These are phyloP conservation scores for Pseudonitzschia multiseries DNA, from an alignment of 108 stramenopile species.

Conservation along the genomic window DNA sequence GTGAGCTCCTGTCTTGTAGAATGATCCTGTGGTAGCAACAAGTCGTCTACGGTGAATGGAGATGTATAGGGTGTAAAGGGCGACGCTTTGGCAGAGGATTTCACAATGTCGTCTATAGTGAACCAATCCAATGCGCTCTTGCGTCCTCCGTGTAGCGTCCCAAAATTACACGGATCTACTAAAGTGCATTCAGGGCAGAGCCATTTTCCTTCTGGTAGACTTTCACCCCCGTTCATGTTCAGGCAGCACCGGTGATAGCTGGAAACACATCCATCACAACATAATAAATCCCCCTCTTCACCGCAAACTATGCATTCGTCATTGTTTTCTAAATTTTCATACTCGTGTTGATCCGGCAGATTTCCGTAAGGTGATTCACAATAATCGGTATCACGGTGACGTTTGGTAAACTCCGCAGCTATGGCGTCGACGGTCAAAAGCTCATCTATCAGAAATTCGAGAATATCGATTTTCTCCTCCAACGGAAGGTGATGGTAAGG, in stretches of 20 bases:
- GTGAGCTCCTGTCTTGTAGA: neutral
- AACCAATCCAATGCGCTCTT: conserved; percentile 79
- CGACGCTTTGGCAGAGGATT: neutral
- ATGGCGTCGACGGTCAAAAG: conserved; percentile 59
- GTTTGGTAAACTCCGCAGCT: conserved; percentile 49
- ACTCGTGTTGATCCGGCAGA: conserved; percentile 46
- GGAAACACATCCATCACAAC: conserved; percentile 78
- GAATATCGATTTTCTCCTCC: conserved; percentile 58
- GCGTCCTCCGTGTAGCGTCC: conserved; percentile 49
- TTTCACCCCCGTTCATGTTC: conserved; percentile 32
- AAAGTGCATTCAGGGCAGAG: conserved; percentile 77
- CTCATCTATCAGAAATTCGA: conserved; percentile 83
- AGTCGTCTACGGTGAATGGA: neutral
- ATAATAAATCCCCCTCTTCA: conserved; percentile 75
- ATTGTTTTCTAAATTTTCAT: conserved; percentile 57
- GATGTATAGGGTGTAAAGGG: neutral
- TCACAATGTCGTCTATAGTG: conserved; percentile 36
- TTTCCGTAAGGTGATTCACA: conserved; percentile 39
- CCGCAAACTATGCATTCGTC: conserved; percentile 77
- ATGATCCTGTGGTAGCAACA: neutral
- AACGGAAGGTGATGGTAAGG: conserved; percentile 70
- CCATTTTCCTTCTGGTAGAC: conserved; percentile 76
- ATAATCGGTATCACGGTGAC: conserved; percentile 19
- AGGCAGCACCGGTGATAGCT: conserved; percentile 72
- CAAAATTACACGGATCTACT: conserved; percentile 60